Evolutionary conservation across 2,329 filamentous ascomycete genomes (phyloP).

Genomic region (Cryphonectria naterciae): DNA sequence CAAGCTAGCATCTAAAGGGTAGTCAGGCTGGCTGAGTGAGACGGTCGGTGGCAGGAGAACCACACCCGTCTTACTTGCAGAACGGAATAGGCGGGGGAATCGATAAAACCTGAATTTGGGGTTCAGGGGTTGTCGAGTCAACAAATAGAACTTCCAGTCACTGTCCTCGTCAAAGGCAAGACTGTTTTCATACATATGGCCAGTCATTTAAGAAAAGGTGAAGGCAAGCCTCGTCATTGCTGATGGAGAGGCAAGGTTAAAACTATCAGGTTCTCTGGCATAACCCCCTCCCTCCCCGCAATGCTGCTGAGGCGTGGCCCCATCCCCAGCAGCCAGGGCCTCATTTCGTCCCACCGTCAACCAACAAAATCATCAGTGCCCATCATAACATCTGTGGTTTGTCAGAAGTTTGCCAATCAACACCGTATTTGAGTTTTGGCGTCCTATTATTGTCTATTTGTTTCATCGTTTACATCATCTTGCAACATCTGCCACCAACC

Average conservation of each 20-base stretch:
- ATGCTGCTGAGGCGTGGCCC: neutral
- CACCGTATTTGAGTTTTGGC: neutral
- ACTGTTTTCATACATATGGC: neutral
- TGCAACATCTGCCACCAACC: conserved; percentile 1
- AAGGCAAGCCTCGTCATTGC: neutral
- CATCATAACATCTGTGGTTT: neutral
- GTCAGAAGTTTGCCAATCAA: neutral
- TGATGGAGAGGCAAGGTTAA: neutral
- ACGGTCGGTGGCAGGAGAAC: conserved; percentile 1
- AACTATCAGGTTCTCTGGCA: neutral
- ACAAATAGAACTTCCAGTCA: neutral
- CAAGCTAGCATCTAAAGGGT: neutral
- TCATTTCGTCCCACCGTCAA: neutral
- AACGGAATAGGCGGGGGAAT: neutral
- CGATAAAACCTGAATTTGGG: neutral
- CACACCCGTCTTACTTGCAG: neutral
- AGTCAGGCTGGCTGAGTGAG: neutral
- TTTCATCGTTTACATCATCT: neutral
- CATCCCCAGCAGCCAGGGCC: neutral
- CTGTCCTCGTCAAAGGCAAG: neutral
- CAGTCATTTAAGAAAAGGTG: neutral
- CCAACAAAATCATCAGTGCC: neutral
- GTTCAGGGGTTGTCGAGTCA: neutral
- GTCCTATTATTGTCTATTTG: neutral
- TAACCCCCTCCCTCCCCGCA: too few relatives aligned